Evolutionary conservation across 1,284 basidiomycete species (phyloP), one percentile per base, ranked within the genome.

Genomic region (Puccinia horiana): DNA sequence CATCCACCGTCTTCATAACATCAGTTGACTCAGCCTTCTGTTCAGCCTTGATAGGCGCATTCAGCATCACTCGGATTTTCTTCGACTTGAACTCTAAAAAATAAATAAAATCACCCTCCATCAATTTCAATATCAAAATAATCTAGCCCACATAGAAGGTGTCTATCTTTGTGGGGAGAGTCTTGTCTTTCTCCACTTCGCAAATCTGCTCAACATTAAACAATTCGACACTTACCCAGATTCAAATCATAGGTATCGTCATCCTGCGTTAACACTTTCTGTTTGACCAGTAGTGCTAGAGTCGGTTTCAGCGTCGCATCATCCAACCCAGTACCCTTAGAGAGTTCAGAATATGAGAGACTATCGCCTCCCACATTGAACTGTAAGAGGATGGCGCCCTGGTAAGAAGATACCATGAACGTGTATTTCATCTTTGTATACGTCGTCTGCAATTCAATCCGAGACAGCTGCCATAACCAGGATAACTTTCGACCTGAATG

Each of bases 401-500:
- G 96, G 88, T 95, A 99, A 65, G 94, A 92, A 85, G 93, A 95
- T 82, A 94, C 95, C 91, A 95, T 94, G 86, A 99, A 90, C 84
- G 96, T 96, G 89, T 96, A 96, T 89, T 97, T 98, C 87, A 96
- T 94, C 85, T 92, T 92, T 75, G 95, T 89, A 88, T 97, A 96
- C 86, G 93, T 95, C 82, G 96, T 95, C 83, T 93, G 91, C 73
- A 99, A 90, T 87, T 99, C 97, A 88, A 95, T 96, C 89, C 96
- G 96, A 49, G 93, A 95, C 87, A 96, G 93, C 86, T 98, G 96
- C 96, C 96, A 98, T 26, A 98, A 88, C 96, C 96, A 99, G 0
- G 94, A 96, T 37, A 99, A 90, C 86, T 97, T 97, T 83, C 97
- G 93, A 32, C 96, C 96, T 4, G 92, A 93, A 88, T 96, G 94